Evolutionary conservation across 192 early-diverging fungal species (phyloP).

Genomic region (Diversispora eburnea): DNA sequence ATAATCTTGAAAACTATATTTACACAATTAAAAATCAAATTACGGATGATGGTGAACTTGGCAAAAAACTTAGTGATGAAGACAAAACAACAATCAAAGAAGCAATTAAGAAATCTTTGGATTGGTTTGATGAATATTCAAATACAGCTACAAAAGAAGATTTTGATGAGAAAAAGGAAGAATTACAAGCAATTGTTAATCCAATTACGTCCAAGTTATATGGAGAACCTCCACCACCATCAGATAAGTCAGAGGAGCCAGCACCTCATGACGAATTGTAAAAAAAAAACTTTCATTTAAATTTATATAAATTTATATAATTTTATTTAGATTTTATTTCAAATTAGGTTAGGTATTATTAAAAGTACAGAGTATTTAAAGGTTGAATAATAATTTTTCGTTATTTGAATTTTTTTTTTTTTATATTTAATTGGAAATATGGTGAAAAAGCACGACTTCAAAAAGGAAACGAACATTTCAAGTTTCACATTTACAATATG

Average conservation of each 20-base stretch:
- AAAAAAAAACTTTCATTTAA: slow-evolving; percentile 22
- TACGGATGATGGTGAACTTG: slow-evolving; percentile 78
- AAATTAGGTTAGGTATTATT: too few species aligned
- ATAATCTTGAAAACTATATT: slow-evolving; percentile 87
- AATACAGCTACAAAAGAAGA: slow-evolving; percentile 91
- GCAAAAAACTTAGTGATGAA: slow-evolving; percentile 78
- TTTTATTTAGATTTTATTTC: too few species aligned
- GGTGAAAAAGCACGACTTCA: too few species aligned
- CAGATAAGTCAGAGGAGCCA: slow-evolving; percentile 43
- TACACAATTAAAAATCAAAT: slow-evolving; percentile 88
- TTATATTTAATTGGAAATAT: too few species aligned
- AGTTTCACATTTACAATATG: too few species aligned
- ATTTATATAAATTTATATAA: too few species aligned
- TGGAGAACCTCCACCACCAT: slow-evolving; percentile 49
- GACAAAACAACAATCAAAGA: slow-evolving; percentile 88
- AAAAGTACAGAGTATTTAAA: too few species aligned
- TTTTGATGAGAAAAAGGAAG: slow-evolving; percentile 92
- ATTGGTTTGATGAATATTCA: slow-evolving; percentile 83
- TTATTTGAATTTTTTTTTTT: too few species aligned
- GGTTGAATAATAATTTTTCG: too few species aligned
- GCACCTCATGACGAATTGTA: slow-evolving; percentile 66
- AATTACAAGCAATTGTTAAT: slow-evolving; percentile 91
- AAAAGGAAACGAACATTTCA: too few species aligned
- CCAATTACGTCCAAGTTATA: slow-evolving; percentile 94
- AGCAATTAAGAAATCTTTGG: slow-evolving; percentile 63